Conservation (phyloP, 306 rosid genomes). For the Fragaria ananassa region DNA sequence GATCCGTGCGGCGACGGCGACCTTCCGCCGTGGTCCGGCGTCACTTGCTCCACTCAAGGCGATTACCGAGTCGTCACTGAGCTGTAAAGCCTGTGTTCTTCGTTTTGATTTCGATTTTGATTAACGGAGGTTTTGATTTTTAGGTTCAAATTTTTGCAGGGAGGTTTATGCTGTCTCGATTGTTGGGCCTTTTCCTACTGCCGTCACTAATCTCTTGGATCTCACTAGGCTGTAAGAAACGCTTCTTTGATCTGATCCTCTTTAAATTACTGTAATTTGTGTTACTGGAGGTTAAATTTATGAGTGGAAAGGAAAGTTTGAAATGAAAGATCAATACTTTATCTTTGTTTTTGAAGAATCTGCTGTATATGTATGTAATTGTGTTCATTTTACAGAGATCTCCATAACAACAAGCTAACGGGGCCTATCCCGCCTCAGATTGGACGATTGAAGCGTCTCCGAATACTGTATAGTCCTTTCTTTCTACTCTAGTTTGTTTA, state of each 20-base stretch:
- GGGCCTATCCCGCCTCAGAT: constrained; percentile 99
- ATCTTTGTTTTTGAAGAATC: not conserved
- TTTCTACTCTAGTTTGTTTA: constrained; percentile 7
- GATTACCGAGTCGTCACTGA: constrained; percentile 96
- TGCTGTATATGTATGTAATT: constrained; percentile 1
- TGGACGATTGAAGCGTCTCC: constrained; percentile 90
- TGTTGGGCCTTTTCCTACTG: constrained; percentile 98
- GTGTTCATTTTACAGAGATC: constrained; percentile 63
- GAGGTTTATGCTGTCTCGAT: constrained; percentile 98
- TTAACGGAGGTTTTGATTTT: not conserved
- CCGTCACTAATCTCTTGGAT: constrained; percentile 95
- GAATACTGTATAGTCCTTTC: constrained; percentile 57
- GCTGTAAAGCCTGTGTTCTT: constrained; percentile 41
- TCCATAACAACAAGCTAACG: constrained; percentile 94
- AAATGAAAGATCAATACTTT: not conserved
- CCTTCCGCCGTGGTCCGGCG: constrained; percentile 97
- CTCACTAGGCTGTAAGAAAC: constrained; percentile 81
- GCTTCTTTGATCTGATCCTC: constrained; percentile 2
- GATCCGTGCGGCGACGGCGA: constrained; percentile 99
- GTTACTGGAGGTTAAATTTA: not conserved
- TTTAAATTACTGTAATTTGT: not conserved
- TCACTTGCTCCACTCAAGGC: constrained; percentile 93
- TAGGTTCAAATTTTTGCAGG: constrained; percentile 34
- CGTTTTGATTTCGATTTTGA: not conserved
- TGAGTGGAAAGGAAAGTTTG: not conserved